phyloP scores from a whole-genome alignment of 169 alveolate genomes.

The Cyclospora cayetanensis region DNA sequence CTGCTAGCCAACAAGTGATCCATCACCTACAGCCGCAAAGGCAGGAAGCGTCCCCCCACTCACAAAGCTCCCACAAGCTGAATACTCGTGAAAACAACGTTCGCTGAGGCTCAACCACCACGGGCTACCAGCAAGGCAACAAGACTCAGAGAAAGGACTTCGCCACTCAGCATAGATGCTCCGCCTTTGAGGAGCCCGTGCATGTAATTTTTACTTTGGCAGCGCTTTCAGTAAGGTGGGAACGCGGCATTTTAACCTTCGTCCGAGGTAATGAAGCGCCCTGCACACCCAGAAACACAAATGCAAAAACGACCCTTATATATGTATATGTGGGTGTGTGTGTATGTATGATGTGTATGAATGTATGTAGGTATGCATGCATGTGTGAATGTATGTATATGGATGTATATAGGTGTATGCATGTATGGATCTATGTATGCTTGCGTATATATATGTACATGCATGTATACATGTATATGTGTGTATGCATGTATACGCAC shows the following conservation, averaged over 20 bases:
- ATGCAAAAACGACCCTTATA: neutral
- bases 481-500: neutral
- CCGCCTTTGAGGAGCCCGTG: too few species aligned
- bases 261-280: conserved; percentile 62
- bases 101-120: too few species aligned
- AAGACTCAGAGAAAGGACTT: too few species aligned
- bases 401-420: neutral
- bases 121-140: too few species aligned
- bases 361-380: neutral
- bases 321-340: neutral
- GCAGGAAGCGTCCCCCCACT: neutral
- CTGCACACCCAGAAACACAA: neutral
- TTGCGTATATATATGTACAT: neutral
- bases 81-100: too few species aligned
- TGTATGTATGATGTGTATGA: neutral
- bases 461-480: neutral
- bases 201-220: conserved; percentile 27
- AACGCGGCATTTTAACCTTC: conserved; percentile 61
- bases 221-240: conserved; percentile 68
- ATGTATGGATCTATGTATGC: neutral
- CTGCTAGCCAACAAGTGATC: conserved; percentile 62
- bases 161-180: too few species aligned
- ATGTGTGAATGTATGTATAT: neutral
- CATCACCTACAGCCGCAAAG: conserved; percentile 59
- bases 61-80: too few species aligned